These are phyloP conservation scores for Cryphonectria carpinicola DNA, from an alignment of 2,329 filamentous ascomycete genomes.

Conservation along the genomic window DNA sequence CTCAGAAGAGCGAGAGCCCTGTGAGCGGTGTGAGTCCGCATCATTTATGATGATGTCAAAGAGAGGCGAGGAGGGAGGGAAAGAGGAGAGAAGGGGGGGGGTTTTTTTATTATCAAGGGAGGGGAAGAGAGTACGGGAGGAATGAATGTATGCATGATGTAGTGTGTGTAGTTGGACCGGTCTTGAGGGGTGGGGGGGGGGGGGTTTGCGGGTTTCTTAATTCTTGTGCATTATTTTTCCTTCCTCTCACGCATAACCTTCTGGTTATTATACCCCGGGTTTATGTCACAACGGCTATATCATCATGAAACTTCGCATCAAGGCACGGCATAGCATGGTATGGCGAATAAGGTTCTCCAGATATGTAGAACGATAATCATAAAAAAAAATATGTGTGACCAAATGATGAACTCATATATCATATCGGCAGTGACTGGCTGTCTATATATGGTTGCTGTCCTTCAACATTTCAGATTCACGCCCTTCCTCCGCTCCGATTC, in stretches of 20 bases:
- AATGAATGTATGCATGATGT: background rate
- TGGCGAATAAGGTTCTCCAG: background rate
- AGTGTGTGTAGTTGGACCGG: background rate
- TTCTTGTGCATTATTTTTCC: background rate
- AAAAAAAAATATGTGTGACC: background rate
- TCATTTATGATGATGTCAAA: slow-evolving; percentile 11
- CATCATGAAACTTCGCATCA: background rate
- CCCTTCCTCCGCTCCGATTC: slow-evolving; percentile 83
- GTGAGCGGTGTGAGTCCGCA: slow-evolving; percentile 16
- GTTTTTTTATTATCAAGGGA: too few relatives aligned
- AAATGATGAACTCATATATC: background rate
- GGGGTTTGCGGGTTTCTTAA: background rate
- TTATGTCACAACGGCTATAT: slow-evolving; percentile 9
- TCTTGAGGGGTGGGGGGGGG: too few relatives aligned
- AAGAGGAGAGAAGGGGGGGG: background rate
- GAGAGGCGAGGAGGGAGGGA: background rate
- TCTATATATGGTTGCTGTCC: slow-evolving; percentile 21
- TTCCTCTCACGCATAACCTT: background rate
- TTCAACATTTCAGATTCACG: slow-evolving; percentile 78
- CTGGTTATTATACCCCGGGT: slow-evolving; percentile 24
- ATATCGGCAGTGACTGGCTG: background rate
- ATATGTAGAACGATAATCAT: background rate
- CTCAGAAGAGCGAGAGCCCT: slow-evolving; percentile 8
- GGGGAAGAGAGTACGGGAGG: background rate
- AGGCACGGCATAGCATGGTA: slow-evolving; percentile 6